These are phyloP conservation scores for Coelastrella sp. DNA, from an alignment of 139 green algal genomes.

Conservation along the genomic window DNA sequence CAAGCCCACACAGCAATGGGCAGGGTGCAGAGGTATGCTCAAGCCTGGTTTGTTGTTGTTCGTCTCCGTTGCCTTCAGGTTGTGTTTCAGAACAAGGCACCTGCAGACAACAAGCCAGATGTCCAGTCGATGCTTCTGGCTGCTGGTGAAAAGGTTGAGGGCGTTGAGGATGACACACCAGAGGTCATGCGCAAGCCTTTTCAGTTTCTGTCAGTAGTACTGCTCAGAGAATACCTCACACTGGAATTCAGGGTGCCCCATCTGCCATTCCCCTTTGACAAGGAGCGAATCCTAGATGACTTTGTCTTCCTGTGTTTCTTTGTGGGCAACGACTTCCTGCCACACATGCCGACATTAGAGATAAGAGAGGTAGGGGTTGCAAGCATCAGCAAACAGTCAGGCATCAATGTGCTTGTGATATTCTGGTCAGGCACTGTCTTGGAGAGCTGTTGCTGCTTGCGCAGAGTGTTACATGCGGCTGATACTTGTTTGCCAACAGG, in stretches of 20 bases:
- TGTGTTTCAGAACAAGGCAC: constrained; percentile 45
- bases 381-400: background rate
- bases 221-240: constrained; percentile 91
- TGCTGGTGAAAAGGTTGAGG: background rate
- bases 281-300: constrained; percentile 87
- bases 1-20: no score
- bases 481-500: no score
- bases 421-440: no score
- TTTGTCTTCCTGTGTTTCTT: constrained; percentile 99
- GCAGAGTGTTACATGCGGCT: no score
- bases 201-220: constrained; percentile 85
- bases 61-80: constrained; percentile 86
- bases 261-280: constrained; percentile 68
- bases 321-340: constrained; percentile 99
- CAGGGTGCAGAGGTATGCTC: no score
- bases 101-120: constrained; percentile 41
- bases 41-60: no score
- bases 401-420: constrained; percentile 21
- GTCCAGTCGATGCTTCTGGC: constrained; percentile 6
- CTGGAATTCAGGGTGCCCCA: constrained; percentile 80
- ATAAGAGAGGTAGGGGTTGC: constrained; percentile 69
- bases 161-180: constrained; percentile 41
- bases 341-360: constrained; percentile 99
- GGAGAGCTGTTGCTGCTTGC: no score
- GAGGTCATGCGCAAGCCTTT: constrained; percentile 93